A percentile compares a stretch with the other conserved stretches of the same genome.
Evolutionary conservation across 192 early-diverging fungal genomes (phyloP).

Genomic region (Umbelopsis sp.): DNA sequence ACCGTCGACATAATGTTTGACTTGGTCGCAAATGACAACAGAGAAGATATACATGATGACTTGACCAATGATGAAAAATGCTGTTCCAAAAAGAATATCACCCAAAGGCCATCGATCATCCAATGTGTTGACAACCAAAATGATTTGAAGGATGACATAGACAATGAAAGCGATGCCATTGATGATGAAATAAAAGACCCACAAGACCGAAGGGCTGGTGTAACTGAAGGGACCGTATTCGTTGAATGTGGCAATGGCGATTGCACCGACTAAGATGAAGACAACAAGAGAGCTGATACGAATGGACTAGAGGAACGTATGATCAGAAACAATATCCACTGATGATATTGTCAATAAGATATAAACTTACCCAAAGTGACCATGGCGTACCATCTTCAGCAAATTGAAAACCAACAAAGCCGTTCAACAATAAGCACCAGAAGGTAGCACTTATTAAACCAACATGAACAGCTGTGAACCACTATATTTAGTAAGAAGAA

Average conservation of each 20-base stretch:
- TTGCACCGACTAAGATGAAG: conserved; percentile 75
- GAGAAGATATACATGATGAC: conserved; percentile 84
- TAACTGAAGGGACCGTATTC: conserved; percentile 62
- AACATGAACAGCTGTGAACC: conserved; percentile 82
- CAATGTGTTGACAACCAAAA: conserved; percentile 92
- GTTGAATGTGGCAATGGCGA: conserved; percentile 84
- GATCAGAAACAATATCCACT: neutral
- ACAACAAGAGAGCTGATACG: conserved; percentile 82
- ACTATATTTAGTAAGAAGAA: conserved; percentile 43
- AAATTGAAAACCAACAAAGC: conserved; percentile 97
- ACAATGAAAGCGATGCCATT: conserved; percentile 79
- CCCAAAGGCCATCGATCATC: conserved; percentile 97
- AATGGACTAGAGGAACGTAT: conserved; percentile 58
- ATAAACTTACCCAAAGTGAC: conserved; percentile 78
- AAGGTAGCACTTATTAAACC: conserved; percentile 83
- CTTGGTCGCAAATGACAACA: conserved; percentile 77
- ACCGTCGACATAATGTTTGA: conserved; percentile 96
- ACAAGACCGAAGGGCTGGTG: conserved; percentile 71
- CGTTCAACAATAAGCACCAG: conserved; percentile 94
- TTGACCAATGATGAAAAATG: conserved; percentile 87
- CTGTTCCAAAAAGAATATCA: conserved; percentile 86
- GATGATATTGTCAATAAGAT: neutral
- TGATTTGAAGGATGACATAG: conserved; percentile 88
- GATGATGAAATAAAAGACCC: conserved; percentile 87
- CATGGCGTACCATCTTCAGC: conserved; percentile 92